Base-by-base conservation (phyloP, 495 filamentous ascomycete species). In the Podospora australis region DNA sequence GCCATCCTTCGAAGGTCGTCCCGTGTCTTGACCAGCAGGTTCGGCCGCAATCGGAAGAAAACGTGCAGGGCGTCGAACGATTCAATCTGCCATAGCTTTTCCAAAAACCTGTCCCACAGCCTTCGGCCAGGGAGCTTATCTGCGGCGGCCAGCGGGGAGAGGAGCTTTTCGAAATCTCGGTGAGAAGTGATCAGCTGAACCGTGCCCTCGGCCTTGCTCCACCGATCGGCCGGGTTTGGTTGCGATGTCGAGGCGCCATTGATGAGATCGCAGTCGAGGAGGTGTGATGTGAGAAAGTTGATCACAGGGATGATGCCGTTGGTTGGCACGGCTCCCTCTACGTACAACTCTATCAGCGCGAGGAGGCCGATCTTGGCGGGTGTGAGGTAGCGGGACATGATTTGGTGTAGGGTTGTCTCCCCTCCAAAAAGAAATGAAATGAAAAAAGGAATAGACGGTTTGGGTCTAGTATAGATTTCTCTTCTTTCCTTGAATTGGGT, bases 291-390 rank as follows among this genome's bases (percentile, higher is more conserved):
- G 39, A 97, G 70, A 69, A 96, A 96, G 28, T 84, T 86, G 11
- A 98, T 75, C 11, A 97, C 77, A n/a, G 86, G 78, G n/a, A 91
- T 74, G 24, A 83, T 83, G 10, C 85, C 82, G 30, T 77, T 68
- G 44, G 79, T 85, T n/a, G 88, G 87, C 22, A 95, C 81, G 1
- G 77, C 69, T 6, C 78, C 80, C 44, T 87, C 80, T 6, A 80
- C 78, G 62, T 97, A 97, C 19, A 96, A 73, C 53, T 83, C 78
- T 42, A 89, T 77, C 32, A 98, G 76, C 46, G 82, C 79, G 35
- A 98, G 76, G 17, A 97, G 77, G 52, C 83, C 83, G 52, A 96
- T 79, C 56, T 88, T 92, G 51, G 85, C 82, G 5, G 92, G 86
- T 16, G 90, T 91, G 44, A 96, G 75, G 66, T 85, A 94, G 21